A percentile compares a stretch with the other conserved stretches of the same genome.
These are phyloP conservation scores for Serendipita vermifera DNA, from an alignment of 768 basidiomycete genomes.

Conservation along the genomic window DNA sequence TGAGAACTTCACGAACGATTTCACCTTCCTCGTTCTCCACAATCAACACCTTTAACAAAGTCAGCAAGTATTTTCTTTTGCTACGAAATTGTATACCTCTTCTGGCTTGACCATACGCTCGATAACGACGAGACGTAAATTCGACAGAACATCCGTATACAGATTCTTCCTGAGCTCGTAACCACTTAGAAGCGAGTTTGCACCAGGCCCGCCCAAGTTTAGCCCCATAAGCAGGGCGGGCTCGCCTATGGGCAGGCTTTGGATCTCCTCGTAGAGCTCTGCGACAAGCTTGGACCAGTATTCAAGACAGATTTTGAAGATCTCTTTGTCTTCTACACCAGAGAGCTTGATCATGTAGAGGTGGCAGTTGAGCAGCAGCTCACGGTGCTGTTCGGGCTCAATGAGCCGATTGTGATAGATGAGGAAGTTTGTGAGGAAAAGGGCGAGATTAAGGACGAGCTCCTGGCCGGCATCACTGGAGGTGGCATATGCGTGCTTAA, in stretches of 20 bases:
- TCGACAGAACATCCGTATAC: conserved; percentile 88
- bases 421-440: conserved; percentile 97
- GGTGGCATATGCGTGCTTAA: conserved; percentile 79
- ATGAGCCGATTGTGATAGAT: conserved; percentile 88
- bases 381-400: conserved; percentile 76
- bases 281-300: conserved; percentile 95
- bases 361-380: conserved; percentile 91
- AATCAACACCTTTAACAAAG: conserved; percentile 62
- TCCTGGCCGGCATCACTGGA: conserved; percentile 91
- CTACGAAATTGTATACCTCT: conserved; percentile 43
- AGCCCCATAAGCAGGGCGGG: conserved; percentile 80
- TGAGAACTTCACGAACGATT: conserved; percentile 98
- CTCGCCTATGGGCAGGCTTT: conserved; percentile 77
- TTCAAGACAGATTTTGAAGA: conserved; percentile 98
- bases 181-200: conserved; percentile 55
- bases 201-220: conserved; percentile 60
- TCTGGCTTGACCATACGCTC: conserved; percentile 99
- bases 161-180: conserved; percentile 84
- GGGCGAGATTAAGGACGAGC: conserved; percentile 87
- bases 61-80: neutral
- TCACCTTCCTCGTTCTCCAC: conserved; percentile 99
- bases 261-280: conserved; percentile 94
- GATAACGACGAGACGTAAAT: conserved; percentile 88
- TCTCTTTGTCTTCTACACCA: conserved; percentile 94
- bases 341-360: conserved; percentile 97